phyloP scores from a whole-genome alignment of 352 stramenopile species.

The Phytophthora pseudosyringae region DNA sequence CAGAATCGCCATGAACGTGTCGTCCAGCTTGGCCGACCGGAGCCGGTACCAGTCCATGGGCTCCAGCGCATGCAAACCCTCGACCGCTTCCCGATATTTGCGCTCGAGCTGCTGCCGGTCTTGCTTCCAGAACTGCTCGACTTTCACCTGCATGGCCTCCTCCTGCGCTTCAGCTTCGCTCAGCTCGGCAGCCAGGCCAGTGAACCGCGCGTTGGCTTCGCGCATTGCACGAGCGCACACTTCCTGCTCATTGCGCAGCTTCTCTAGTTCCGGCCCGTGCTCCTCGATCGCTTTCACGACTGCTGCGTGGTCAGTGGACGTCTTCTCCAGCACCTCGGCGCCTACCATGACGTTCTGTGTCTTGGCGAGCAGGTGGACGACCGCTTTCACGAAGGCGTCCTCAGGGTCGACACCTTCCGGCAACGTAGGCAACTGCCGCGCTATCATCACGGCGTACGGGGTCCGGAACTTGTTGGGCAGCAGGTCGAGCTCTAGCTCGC shows the following conservation, averaged over 20 bases:
- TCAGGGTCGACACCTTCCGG: slow-evolving; percentile 70
- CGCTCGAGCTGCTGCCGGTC: slow-evolving; percentile 58
- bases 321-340: slow-evolving; percentile 67
- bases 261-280: slow-evolving; percentile 41
- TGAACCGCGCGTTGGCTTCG: slow-evolving; percentile 34
- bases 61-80: slow-evolving; percentile 52
- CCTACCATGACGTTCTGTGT: slow-evolving; percentile 78
- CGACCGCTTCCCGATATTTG: slow-evolving; percentile 72
- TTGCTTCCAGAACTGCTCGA: slow-evolving; percentile 81
- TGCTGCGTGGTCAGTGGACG: slow-evolving; percentile 41
- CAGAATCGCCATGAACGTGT: slow-evolving; percentile 61
- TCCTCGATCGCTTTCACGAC: slow-evolving; percentile 39
- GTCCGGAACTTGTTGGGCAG: slow-evolving; percentile 71
- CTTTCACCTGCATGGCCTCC: slow-evolving; percentile 77
- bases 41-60: slow-evolving; percentile 82
- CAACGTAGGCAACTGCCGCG: slow-evolving; percentile 70
- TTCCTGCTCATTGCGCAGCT: slow-evolving; percentile 62
- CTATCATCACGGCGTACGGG: slow-evolving; percentile 85
- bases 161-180: slow-evolving; percentile 59
- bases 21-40: slow-evolving; percentile 65
- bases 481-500: slow-evolving; percentile 73
- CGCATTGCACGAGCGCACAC: slow-evolving; percentile 50
- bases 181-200: slow-evolving; percentile 44
- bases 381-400: slow-evolving; percentile 73
- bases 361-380: slow-evolving; percentile 78